Base-by-base conservation (phyloP, 2,329 filamentous ascomycete species). In the Byssothecium circinans region DNA sequence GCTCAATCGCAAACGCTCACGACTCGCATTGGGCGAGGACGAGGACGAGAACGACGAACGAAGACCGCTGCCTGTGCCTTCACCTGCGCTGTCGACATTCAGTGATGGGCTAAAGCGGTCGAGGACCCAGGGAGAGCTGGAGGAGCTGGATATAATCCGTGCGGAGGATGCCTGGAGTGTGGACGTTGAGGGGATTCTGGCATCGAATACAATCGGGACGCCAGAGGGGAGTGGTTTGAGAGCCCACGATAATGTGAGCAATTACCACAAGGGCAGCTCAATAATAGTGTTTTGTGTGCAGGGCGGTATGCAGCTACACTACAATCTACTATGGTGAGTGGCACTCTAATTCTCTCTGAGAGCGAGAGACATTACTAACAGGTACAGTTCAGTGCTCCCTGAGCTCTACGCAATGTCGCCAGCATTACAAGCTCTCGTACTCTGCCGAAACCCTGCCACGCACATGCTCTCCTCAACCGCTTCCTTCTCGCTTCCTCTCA, bases 51-150 rank as follows among this genome's bases (percentile, higher is more conserved):
- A 60, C 22, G 40, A 42, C 6, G 50, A 57, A 33, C 49, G 44
- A 29, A 47, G 50, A 6, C 40, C 14, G 14, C 25, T 11, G 12
- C 56, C 58, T 32, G 53, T 56, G 35, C 57, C 57, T 19, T 61
- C 61, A 27, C 59, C 58, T 1, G 50, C 57, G 2, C 49, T 53
- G 2, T 56, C 59, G 8, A 37, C 52, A 4, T 36, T 54, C 17
- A 56, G 54, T 43, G 62, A 68, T 41, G 29, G 10, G 5, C 37
- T 70, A 43, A 72, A 72, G 52, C 58, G 62, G 29, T 65, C 66
- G n/a, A 64, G 54, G 40, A 71, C 67, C 2, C 60, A 67, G 40
- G 61, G 61, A 41, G 69, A 71, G 15, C 43, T 72, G 36, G 69
- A 72, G 29, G 65, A 65, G 46, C 50, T 72, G 38, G 59, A 59